Conservation (phyloP, 2,329 filamentous ascomycete species). For the Aspergillus fischeri region DNA sequence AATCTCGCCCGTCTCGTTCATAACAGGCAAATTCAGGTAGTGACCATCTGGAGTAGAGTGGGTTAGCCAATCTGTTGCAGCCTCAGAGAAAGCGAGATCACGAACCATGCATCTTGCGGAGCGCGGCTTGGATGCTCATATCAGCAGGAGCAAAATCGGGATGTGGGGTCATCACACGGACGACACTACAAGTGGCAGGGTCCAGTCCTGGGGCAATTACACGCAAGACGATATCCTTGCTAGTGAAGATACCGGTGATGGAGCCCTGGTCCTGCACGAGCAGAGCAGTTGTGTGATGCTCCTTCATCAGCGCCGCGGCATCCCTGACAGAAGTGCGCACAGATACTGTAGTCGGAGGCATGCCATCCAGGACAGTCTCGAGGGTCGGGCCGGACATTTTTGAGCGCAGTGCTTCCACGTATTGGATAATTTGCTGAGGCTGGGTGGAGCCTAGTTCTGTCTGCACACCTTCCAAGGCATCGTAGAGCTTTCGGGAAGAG, state of each 20-base stretch:
- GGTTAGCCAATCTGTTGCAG: background rate
- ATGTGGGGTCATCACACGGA: slow-evolving; percentile 98
- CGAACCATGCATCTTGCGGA: slow-evolving; percentile 98
- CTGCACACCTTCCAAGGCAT: slow-evolving; percentile 95
- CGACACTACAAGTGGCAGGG: slow-evolving; percentile 90
- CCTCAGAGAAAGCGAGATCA: slow-evolving; percentile 10
- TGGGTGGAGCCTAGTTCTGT: slow-evolving; percentile 93
- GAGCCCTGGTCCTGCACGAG: slow-evolving; percentile 94
- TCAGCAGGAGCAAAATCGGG: slow-evolving; percentile 98
- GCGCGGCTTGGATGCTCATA: slow-evolving; percentile 97
- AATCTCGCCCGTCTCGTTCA: slow-evolving; percentile 96
- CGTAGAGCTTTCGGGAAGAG: slow-evolving; percentile 96
- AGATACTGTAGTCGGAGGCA: slow-evolving; percentile 89
- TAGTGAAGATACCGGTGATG: slow-evolving; percentile 98
- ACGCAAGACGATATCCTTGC: slow-evolving; percentile 96
- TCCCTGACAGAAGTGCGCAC: slow-evolving; percentile 96
- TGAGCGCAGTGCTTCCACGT: slow-evolving; percentile 87
- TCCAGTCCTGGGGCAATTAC: slow-evolving; percentile 96
- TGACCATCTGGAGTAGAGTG: slow-evolving; percentile 68
- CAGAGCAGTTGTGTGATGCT: slow-evolving; percentile 95
- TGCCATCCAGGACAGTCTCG: slow-evolving; percentile 86
- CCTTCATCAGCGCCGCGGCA: slow-evolving; percentile 93
- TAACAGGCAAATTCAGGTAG: slow-evolving; percentile 95
- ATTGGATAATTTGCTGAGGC: slow-evolving; percentile 97
- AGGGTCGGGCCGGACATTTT: slow-evolving; percentile 99